Conservation (phyloP, 2,329 filamentous ascomycete species). For the Hansfordia pulvinata region DNA sequence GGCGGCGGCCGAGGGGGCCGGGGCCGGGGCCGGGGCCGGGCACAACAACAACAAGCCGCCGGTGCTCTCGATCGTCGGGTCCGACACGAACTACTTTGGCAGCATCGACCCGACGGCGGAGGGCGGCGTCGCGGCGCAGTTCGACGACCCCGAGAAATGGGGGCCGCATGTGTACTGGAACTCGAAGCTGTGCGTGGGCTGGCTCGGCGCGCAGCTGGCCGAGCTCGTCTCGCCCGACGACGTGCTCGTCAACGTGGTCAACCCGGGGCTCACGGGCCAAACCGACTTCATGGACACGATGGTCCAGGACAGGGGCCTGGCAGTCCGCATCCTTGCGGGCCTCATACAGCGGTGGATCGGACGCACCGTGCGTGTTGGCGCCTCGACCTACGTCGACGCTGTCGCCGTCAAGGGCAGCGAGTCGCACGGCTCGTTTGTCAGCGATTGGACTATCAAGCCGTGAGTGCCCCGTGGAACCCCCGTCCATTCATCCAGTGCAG, state of each 20-base stretch:
- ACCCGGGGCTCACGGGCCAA: slow-evolving; percentile 8
- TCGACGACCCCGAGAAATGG: slow-evolving; percentile 1
- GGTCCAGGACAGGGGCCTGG: not conserved
- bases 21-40: not conserved
- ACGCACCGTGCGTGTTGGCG: slow-evolving; percentile 4
- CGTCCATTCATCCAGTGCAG: too few species aligned
- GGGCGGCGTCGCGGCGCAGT: not conserved
- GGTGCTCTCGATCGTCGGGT: slow-evolving; percentile 5
- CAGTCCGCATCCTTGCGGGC: not conserved
- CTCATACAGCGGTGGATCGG: slow-evolving; percentile 3
- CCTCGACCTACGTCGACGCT: slow-evolving; percentile 9
- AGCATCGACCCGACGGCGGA: not conserved
- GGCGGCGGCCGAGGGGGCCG: too few species aligned
- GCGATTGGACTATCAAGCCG: slow-evolving; percentile 7
- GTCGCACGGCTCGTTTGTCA: slow-evolving; percentile 5
- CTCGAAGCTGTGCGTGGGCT: slow-evolving; percentile 2
- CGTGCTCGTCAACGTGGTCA: slow-evolving; percentile 9
- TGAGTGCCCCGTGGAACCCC: slow-evolving; percentile 4
- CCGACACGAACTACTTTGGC: slow-evolving; percentile 3
- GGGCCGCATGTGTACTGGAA: not conserved
- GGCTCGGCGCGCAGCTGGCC: slow-evolving; percentile 9
- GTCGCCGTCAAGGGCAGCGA: slow-evolving; percentile 6
- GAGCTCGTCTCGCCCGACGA: slow-evolving; percentile 6
- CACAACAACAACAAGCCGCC: slow-evolving; percentile 1
- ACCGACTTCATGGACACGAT: slow-evolving; percentile 2